phyloP scores from a whole-genome alignment of 2,329 filamentous ascomycete genomes.

The Venturia aucupariae region DNA sequence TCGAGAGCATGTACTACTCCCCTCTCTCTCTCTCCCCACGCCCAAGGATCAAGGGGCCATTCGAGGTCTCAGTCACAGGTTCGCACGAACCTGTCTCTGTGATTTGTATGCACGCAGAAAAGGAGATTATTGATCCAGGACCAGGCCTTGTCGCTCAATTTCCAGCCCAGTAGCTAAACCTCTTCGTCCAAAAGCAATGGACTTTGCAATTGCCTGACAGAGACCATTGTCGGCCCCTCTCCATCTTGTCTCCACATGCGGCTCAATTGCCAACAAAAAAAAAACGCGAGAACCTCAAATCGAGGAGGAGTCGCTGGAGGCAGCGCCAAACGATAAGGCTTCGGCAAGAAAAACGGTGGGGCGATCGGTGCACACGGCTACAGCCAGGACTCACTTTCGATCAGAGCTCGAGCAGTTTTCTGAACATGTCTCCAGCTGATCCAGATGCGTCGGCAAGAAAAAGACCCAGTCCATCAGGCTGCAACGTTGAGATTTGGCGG shows the following conservation, averaged over 20 bases:
- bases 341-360: background rate
- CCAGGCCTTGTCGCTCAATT: background rate
- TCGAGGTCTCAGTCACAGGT: constrained; percentile 2
- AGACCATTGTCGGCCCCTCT: background rate
- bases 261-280: background rate
- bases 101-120: constrained; percentile 4
- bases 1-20: constrained; percentile 3
- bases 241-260: background rate
- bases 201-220: background rate
- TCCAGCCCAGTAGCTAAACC: background rate
- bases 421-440: background rate
- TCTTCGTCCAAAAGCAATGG: background rate
- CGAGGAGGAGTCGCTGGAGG: background rate
- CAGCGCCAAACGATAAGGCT: background rate
- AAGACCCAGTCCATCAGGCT: background rate
- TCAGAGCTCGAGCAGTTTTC: background rate
- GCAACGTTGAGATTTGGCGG: background rate
- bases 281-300: background rate
- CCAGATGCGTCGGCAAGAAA: background rate
- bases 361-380: background rate
- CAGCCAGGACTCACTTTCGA: background rate
- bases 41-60: constrained; percentile 1
- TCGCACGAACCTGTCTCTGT: background rate
- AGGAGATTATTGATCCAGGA: background rate
- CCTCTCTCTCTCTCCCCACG: background rate